These are phyloP conservation scores for Cerrena zonata DNA, from an alignment of 1,284 basidiomycete species.

Conservation along the genomic window DNA sequence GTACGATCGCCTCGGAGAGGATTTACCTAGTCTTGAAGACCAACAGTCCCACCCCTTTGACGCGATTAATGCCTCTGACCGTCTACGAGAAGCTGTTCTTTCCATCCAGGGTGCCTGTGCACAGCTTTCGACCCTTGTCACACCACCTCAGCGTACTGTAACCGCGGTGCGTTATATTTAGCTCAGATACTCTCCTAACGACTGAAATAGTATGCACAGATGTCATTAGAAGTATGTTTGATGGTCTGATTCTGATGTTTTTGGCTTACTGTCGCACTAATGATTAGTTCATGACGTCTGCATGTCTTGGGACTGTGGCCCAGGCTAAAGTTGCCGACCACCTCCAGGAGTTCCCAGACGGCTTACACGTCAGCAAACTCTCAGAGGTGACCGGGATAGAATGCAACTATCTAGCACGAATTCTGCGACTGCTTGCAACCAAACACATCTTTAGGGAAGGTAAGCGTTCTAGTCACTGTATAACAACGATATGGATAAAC, in stretches of 20 bases:
- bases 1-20: neutral
- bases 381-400: slow-evolving; percentile 24
- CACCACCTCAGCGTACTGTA: slow-evolving; percentile 1
- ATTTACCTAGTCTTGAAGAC: slow-evolving; percentile 1
- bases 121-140: slow-evolving; percentile 5
- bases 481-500: no score
- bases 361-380: slow-evolving; percentile 29
- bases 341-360: slow-evolving; percentile 21
- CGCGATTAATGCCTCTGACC: neutral
- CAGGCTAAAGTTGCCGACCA: slow-evolving; percentile 27
- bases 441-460: slow-evolving; percentile 36
- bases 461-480: no score
- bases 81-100: neutral
- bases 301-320: slow-evolving; percentile 14
- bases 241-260: no score
- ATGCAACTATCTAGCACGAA: slow-evolving; percentile 26
- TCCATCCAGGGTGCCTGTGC: slow-evolving; percentile 6
- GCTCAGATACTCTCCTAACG: no score
- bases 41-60: neutral
- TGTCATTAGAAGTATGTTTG: no score
- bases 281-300: neutral
- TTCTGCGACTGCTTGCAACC: slow-evolving; percentile 32
- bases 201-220: no score
- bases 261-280: no score
- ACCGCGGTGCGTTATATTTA: slow-evolving; percentile 2